A percentile compares a stretch with the other conserved stretches of the same genome.
Conservation (phyloP, 208 protist genomes). For the Crithidia acanthocephali region DNA sequence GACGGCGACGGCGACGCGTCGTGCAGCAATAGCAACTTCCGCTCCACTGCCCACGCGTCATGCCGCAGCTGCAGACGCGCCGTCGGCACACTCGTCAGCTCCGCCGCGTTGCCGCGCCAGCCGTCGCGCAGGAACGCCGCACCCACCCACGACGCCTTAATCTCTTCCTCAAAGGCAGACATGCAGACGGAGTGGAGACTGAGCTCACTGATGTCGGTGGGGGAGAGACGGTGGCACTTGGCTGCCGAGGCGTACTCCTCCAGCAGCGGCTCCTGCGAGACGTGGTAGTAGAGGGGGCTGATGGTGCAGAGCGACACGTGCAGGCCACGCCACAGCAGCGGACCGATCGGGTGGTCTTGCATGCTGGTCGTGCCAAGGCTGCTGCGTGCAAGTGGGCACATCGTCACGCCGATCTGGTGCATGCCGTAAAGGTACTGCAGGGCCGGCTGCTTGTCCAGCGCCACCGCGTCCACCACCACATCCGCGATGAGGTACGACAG, state of each 20-base stretch:
- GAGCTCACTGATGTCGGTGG: slow-evolving; percentile 90
- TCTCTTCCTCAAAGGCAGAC: slow-evolving; percentile 74
- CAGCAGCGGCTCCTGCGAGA: slow-evolving; percentile 65
- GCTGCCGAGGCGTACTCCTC: slow-evolving; percentile 92
- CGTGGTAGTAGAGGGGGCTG: slow-evolving; percentile 90
- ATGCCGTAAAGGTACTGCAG: slow-evolving; percentile 99
- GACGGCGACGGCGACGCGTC: neutral
- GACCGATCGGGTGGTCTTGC: slow-evolving; percentile 92
- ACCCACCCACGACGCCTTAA: slow-evolving; percentile 86
- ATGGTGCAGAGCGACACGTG: slow-evolving; percentile 97
- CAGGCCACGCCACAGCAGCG: slow-evolving; percentile 94
- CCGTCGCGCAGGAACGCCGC: slow-evolving; percentile 63
- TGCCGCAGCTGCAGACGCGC: slow-evolving; percentile 72
- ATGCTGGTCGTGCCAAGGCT: slow-evolving; percentile 96
- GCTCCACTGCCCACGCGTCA: slow-evolving; percentile 74
- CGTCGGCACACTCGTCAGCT: slow-evolving; percentile 75
- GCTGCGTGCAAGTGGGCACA: slow-evolving; percentile 97
- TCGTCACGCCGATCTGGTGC: slow-evolving; percentile 95
- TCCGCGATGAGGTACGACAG: slow-evolving; percentile 90
- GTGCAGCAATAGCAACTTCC: slow-evolving; percentile 29
- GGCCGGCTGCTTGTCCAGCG: slow-evolving; percentile 89
- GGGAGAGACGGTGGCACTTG: slow-evolving; percentile 84
- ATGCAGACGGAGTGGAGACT: slow-evolving; percentile 88
- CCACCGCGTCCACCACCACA: slow-evolving; percentile 95
- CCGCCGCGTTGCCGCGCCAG: slow-evolving; percentile 56